A percentile compares a stretch with the other conserved stretches of the same genome.
phyloP scores from a whole-genome alignment of 2,329 filamentous ascomycete species.

The Fusarium domesticum region DNA sequence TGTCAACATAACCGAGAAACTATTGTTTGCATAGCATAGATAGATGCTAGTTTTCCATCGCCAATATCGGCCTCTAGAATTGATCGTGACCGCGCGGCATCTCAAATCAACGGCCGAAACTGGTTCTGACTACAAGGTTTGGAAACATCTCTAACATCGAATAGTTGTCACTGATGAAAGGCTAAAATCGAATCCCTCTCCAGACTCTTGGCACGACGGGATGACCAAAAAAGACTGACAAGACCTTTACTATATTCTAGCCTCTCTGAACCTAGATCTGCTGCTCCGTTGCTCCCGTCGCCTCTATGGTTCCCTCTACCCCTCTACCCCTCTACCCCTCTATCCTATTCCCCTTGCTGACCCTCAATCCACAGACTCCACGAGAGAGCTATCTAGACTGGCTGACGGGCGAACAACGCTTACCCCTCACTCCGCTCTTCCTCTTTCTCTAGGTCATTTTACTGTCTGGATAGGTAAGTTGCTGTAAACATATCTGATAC shows the following conservation, averaged over 20 bases:
- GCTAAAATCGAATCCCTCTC: neutral
- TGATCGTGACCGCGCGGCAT: too few species aligned
- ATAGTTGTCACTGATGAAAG: too few species aligned
- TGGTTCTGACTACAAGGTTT: too few species aligned
- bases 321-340: neutral
- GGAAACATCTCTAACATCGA: too few species aligned
- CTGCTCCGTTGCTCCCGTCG: neutral
- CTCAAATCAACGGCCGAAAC: too few species aligned
- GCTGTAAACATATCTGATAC: too few species aligned
- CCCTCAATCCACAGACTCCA: neutral
- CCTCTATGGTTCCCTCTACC: neutral
- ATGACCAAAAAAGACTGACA: neutral
- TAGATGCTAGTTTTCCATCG: too few species aligned
- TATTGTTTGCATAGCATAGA: neutral
- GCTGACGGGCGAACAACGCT: neutral
- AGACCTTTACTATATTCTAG: neutral
- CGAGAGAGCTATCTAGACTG: neutral
- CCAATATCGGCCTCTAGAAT: too few species aligned
- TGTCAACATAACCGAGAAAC: neutral
- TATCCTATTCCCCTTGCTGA: neutral
- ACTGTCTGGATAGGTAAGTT: neutral
- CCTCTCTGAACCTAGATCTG: neutral
- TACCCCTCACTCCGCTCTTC: neutral
- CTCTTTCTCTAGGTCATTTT: neutral
- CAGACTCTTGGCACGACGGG: neutral